Evolutionary conservation across 2,329 filamentous ascomycete genomes (phyloP), one percentile per base, ranked within the genome.

Genomic region (Zalaria obscura): DNA sequence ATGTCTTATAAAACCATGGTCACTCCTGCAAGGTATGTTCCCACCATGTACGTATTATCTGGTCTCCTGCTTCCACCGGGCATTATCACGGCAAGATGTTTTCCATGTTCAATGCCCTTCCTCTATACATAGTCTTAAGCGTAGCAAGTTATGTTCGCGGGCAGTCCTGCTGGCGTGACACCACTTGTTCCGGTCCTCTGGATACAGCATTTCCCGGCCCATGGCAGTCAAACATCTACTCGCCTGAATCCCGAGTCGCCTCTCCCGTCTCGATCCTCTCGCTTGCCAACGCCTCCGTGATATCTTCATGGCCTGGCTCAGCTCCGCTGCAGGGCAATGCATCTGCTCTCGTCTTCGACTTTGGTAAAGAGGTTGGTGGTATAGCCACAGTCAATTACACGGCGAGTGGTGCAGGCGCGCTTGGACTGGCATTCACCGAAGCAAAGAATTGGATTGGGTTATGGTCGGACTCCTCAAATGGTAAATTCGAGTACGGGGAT

Each of bases 151-250:
- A 26, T 35, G 32, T 33, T 27, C 37, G 31, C 5, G 37, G 36
- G 5, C 47, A 53, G 29, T 48, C 49, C 42, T 79, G 75, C 52
- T 79, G 75, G 75, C 61, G 69, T 44, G 54, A 75, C 41, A 71
- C 69, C 2, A 53, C 63, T 18, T 80, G 76, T 51, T 68, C 61
- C 18, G 68, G 68, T 3, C 67, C 72, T 3, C 52, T 53, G 6
- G 54, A 66, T 4, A 53, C 68, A 5, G 65, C 73, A 0, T 79
- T 78, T 46, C 62, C 66, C 2, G 75, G 75, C 1, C 56, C 58
- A 10, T 79, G 76, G 75, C 69, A 79, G 28, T 54, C 63, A 1
- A 70, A 75, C 48, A 78, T 73, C 38, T 76, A 68, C 48, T 68
- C 75, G 1, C 73, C 75, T 1, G 42, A 59, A 4, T 70, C 70